phyloP scores from a whole-genome alignment of 1,139 yeast species.

The Protomyces lactucae-debilis region DNA sequence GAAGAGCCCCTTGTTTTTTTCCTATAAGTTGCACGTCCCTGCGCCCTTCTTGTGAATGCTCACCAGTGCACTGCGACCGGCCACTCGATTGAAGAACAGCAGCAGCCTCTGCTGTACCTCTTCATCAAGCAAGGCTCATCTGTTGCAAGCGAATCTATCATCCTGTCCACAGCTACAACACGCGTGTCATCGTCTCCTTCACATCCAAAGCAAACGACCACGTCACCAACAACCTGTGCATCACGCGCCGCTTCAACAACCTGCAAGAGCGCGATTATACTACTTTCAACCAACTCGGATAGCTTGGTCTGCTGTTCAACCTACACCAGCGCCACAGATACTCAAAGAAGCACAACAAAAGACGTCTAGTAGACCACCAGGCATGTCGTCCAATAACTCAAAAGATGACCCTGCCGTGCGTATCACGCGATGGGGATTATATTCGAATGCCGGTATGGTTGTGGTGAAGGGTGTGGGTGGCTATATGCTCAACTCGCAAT shows the following conservation, averaged over 20 bases:
- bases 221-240: neutral
- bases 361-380: neutral
- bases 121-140: too few relatives aligned
- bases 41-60: neutral
- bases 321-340: neutral
- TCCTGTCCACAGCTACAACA: neutral
- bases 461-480: conserved; percentile 85
- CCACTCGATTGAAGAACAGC: neutral
- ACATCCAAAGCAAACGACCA: neutral
- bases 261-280: neutral
- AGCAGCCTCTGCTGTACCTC: neutral
- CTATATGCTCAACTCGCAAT: conserved; percentile 85
- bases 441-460: conserved; percentile 81
- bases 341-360: neutral
- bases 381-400: neutral
- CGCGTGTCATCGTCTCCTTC: neutral
- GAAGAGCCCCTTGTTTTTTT: neutral
- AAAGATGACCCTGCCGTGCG: conserved; percentile 75
- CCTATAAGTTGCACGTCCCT: neutral
- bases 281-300: neutral
- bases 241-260: neutral
- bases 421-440: conserved; percentile 85
- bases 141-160: too few relatives aligned
- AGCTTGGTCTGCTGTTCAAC: neutral
- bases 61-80: neutral